These are phyloP conservation scores for Diutina mesorugosa DNA, from an alignment of 1,139 yeast species.

Conservation along the genomic window DNA sequence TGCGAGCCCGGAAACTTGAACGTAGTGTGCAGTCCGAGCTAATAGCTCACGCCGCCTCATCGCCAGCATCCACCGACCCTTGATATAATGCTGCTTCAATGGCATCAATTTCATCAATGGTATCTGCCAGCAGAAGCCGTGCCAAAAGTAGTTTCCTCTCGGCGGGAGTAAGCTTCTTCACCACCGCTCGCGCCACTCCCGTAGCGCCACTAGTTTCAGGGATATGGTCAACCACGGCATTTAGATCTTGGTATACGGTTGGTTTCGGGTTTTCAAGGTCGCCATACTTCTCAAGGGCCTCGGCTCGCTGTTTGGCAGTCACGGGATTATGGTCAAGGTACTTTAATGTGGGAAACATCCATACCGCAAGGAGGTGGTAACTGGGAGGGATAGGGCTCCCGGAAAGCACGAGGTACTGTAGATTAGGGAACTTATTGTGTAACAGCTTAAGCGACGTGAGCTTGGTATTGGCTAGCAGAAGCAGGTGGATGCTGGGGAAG, in stretches of 20 bases:
- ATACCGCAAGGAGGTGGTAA: conserved; percentile 50
- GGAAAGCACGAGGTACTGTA: conserved; percentile 27
- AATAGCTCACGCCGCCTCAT: background rate
- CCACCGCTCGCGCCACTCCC: conserved; percentile 9
- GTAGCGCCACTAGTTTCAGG: conserved; percentile 1
- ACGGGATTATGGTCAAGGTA: conserved; percentile 60
- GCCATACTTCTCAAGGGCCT: conserved; percentile 36
- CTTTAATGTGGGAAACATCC: conserved; percentile 49
- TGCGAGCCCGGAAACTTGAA: background rate
- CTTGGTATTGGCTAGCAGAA: conserved; percentile 43
- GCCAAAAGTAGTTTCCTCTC: conserved; percentile 39
- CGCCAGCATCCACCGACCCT: background rate
- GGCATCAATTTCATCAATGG: conserved; percentile 56
- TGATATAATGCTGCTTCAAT: background rate
- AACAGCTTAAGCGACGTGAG: conserved; percentile 20
- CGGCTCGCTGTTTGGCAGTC: conserved; percentile 37
- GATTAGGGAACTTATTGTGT: conserved; percentile 14
- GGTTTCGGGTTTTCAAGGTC: conserved; percentile 5
- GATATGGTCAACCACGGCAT: conserved; percentile 6
- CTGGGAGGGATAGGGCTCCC: conserved; percentile 50
- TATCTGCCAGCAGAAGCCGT: conserved; percentile 48
- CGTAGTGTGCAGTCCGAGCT: background rate
- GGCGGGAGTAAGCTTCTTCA: conserved; percentile 35
- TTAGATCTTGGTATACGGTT: conserved; percentile 5
- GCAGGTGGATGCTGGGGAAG: conserved; percentile 19